Base-by-base conservation (phyloP, 2,329 filamentous ascomycete genomes). In the Acephala macrosclerotiorum region DNA sequence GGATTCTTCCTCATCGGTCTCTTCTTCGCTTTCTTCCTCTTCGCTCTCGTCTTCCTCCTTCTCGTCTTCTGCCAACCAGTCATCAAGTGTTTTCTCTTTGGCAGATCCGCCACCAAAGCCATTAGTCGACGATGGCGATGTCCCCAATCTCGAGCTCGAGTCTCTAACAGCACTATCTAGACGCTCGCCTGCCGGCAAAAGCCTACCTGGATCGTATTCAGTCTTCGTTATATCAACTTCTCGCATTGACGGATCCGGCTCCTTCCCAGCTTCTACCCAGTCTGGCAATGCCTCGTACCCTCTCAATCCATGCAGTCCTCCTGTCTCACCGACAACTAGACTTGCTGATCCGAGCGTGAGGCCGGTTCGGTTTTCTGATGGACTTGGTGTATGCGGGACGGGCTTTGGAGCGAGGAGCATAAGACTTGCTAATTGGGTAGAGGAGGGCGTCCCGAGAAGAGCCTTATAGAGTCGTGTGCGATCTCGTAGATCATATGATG, bases 341-440 rank as follows among this genome's bases (percentile, higher is more conserved):
- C 93, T 95, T 1, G 95, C 88, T 2, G 93, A 96, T 12, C 96
- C 96, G 0, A 99, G 84, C 0, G 90, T 83, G 65, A 95, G 91
- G 0, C 88, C 90, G 69, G 90, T 92, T 38, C 94, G 87, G 2
- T 87, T 89, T 76, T 97, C 94, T 0, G 93, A 97, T 0, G 96
- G 96, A 66, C 92, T 97, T 0, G 94, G 94, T 0, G 92, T 91
- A 67, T 97, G 93, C 0, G 96, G 96, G 0, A 96, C 93, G 0
- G 96, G 95, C 77, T 99, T 99, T 0, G 96, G 94, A 0, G 96
- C 96, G 1, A 98, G 86, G 0, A 99, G 88, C 77, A 98, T 91
- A 16, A 99, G 84, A 0, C 91, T 94, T 2, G 96, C 96, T 18
- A 99, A 87, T 77, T 98, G 93, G 0, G 89, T 91, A 8, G 87